Base-by-base conservation (phyloP, 768 basidiomycete species). In the Termitomyces titanicus region DNA sequence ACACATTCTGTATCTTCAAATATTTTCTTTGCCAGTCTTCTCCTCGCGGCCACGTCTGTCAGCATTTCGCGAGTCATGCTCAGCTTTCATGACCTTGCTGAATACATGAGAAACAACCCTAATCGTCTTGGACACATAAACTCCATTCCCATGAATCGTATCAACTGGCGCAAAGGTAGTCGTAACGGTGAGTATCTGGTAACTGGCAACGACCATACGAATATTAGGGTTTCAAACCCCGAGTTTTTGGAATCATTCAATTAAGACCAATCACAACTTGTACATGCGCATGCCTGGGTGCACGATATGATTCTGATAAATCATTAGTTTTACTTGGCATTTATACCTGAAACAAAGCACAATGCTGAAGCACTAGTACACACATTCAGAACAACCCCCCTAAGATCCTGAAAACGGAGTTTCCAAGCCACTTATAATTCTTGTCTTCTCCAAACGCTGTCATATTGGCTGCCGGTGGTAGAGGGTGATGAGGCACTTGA, bases 61-160 rank as follows among this genome's bases (percentile, higher is more conserved):
- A 60, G 55, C 22, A 60, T 60, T 38, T 60, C 59, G 6, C 59
- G 59, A 18, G 59, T 60, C 47, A 57, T 57, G 59, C 48, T 60
- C 5, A 60, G 59, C 47, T 57, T 60, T 33, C 59, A 57, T 25
- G 47, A 60, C 11, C 55, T 57, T 3, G 59, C 55, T 12, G 59
- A 56, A 13, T 34, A 56, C 27, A 12, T 60, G 39, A 27, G 52
- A 20, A 56, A 56, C 25, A 33, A 57, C 20, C 59, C 59, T 15
- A 51, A 54, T 45, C 59, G 55, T 24, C 51, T 60, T n/a, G 59
- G 55, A 18, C 47, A 43, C 29, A 44, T 60, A 7, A 56, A 60
- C 24, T 47, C 51, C 17, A 54, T 60, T 17, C 51, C 50, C 10
- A 40, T 60, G 47, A 53, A 50, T 15, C 51, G 38, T n/a, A 50